Evolutionary conservation across 208 protist species (phyloP).

Genomic region (Leishmania tropica): DNA sequence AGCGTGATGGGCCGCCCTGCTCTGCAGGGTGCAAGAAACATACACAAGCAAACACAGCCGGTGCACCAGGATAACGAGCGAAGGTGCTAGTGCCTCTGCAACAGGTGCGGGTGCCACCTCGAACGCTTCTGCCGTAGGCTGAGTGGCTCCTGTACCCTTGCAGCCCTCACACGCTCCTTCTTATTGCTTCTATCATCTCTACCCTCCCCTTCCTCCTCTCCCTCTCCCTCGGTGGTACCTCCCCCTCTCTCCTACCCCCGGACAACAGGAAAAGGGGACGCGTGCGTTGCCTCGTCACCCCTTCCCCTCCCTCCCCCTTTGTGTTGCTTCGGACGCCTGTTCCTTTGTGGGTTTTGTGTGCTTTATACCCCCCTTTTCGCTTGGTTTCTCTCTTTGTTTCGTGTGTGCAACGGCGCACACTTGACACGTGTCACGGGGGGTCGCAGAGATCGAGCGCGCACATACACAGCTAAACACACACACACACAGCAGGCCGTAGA

Average conservation of each 20-base stretch:
- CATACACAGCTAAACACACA: too few species aligned
- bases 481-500: background rate
- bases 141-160: background rate
- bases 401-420: too few species aligned
- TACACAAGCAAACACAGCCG: background rate
- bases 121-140: background rate
- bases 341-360: background rate
- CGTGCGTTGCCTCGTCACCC: background rate
- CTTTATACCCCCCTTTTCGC: background rate
- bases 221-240: background rate
- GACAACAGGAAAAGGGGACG: background rate
- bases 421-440: too few species aligned
- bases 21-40: background rate
- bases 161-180: slow-evolving; percentile 3
- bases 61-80: background rate
- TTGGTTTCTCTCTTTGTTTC: background rate
- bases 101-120: background rate
- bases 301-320: background rate
- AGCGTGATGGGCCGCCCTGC: background rate
- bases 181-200: background rate
- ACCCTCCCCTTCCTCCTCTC: background rate
- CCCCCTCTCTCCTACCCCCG: background rate
- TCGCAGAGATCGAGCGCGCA: too few species aligned
- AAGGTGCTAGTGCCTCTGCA: background rate
- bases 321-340: slow-evolving; percentile 1